Base-by-base conservation (phyloP, 257 asterid genomes). In the Solanum chiquidenum region DNA sequence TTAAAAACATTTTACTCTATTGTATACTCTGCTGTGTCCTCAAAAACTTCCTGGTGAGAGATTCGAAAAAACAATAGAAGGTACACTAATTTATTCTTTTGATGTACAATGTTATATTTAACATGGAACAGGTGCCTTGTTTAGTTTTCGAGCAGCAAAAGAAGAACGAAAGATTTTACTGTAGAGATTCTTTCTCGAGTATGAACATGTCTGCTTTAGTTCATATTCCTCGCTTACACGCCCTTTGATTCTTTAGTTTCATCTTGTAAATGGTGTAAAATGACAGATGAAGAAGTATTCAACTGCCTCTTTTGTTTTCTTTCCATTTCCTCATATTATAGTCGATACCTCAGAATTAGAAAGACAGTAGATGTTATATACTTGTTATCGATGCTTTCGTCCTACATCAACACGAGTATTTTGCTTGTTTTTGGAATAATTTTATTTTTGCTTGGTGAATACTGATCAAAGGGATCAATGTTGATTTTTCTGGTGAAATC, bases 41-140 rank as follows among this genome's bases (percentile, higher is more conserved):
- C 29, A 3, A 49, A 80, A 82, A 82, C 69, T 89, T 83, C 87
- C 80, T 13, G 34, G 55, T 38, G 88, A 82, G 68, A 34, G 86
- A 79, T 27, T 72, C 27, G 79, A 88, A 86, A 88, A 87, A n/a
- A 25, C 82, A 5, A 62, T 85, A 86, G 88, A 89, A 86, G 91
- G 88, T 88, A 89, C 89, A 69, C 91, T 90, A 91, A 89, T 92
- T 89, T 89, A 90, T 85, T 84, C 89, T 77, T 89, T 85, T 90
- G 37, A 68, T 68, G 87, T 85, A 68, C 38, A 68, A 85, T 85
- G 42, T 46, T 25, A 68, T 68, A 31, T 68, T 91, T 88, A 87
- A 88, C 92, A 88, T 84, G 90, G 86, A 79, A 75, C 69, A 62
- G 85, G 69, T 79, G 87, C 87, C 72, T 87, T 84, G 88, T 89